Evolutionary conservation across 192 early-diverging fungal genomes (phyloP).

Genomic region (Coemansia sp.): DNA sequence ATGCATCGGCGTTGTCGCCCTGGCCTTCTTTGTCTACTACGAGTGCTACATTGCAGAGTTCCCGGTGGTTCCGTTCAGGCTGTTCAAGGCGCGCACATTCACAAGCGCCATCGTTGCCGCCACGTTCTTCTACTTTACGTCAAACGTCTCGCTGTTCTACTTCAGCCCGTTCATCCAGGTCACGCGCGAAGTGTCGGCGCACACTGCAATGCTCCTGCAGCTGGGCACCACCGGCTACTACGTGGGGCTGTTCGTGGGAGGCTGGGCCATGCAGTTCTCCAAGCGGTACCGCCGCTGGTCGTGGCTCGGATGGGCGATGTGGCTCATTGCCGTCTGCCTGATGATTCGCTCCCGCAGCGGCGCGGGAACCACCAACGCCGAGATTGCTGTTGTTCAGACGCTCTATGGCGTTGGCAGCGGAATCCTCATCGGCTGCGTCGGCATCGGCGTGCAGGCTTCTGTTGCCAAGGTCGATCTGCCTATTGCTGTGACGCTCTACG

Average conservation of each 20-base stretch:
- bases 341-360: slow-evolving; percentile 49
- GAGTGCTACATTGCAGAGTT: slow-evolving; percentile 66
- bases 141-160: slow-evolving; percentile 47
- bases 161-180: slow-evolving; percentile 51
- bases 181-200: slow-evolving; percentile 34
- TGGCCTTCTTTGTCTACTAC: slow-evolving; percentile 47
- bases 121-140: slow-evolving; percentile 46
- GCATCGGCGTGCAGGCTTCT: slow-evolving; percentile 48
- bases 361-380: slow-evolving; percentile 29
- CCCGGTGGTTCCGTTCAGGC: slow-evolving; percentile 61
- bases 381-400: slow-evolving; percentile 46
- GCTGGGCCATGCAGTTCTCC: slow-evolving; percentile 53
- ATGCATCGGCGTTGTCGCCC: slow-evolving; percentile 28
- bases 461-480: slow-evolving; percentile 37
- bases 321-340: slow-evolving; percentile 39
- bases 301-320: slow-evolving; percentile 49
- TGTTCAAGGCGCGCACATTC: slow-evolving; percentile 50
- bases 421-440: slow-evolving; percentile 46
- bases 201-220: slow-evolving; percentile 50
- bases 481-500: slow-evolving; percentile 50
- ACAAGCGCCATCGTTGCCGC: slow-evolving; percentile 38
- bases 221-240: slow-evolving; percentile 40
- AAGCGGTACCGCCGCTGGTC: slow-evolving; percentile 48
- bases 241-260: slow-evolving; percentile 42
- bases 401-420: slow-evolving; percentile 44